phyloP scores from a whole-genome alignment of 2,329 filamentous ascomycete genomes.

The Alternaria sp. region DNA sequence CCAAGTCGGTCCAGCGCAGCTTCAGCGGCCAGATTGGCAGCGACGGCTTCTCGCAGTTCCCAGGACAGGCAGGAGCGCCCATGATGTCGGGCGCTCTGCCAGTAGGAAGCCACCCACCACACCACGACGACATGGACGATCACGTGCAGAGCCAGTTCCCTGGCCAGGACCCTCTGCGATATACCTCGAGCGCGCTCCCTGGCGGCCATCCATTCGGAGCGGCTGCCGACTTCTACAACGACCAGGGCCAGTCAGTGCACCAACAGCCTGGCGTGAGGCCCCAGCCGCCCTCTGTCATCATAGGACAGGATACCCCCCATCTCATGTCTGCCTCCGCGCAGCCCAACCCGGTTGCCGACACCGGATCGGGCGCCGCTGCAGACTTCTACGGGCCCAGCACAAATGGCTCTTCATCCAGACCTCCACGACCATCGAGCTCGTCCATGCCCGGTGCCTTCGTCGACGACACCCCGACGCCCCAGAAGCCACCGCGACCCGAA shows the following conservation, averaged over 20 bases:
- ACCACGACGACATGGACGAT: conserved; percentile 46
- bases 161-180: conserved; percentile 60
- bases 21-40: conserved; percentile 41
- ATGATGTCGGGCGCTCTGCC: conserved; percentile 46
- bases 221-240: conserved; percentile 68
- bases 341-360: conserved; percentile 64
- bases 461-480: conserved; percentile 38
- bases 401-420: conserved; percentile 39
- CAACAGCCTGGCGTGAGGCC: conserved; percentile 67
- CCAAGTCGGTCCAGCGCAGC: conserved; percentile 27
- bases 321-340: conserved; percentile 60
- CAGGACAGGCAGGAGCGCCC: conserved; percentile 42
- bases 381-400: conserved; percentile 58
- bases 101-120: conserved; percentile 28
- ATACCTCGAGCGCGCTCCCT: conserved; percentile 55
- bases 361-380: conserved; percentile 65
- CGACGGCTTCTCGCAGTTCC: conserved; percentile 44
- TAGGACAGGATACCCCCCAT: conserved; percentile 61
- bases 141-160: conserved; percentile 65
- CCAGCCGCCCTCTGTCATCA: conserved; percentile 59
- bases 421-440: conserved; percentile 36
- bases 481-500: conserved; percentile 39
- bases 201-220: conserved; percentile 55
- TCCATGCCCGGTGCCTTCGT: conserved; percentile 48
- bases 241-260: conserved; percentile 66